phyloP scores from a whole-genome alignment of 139 green algal genomes.

The Coelastrella sp. region DNA sequence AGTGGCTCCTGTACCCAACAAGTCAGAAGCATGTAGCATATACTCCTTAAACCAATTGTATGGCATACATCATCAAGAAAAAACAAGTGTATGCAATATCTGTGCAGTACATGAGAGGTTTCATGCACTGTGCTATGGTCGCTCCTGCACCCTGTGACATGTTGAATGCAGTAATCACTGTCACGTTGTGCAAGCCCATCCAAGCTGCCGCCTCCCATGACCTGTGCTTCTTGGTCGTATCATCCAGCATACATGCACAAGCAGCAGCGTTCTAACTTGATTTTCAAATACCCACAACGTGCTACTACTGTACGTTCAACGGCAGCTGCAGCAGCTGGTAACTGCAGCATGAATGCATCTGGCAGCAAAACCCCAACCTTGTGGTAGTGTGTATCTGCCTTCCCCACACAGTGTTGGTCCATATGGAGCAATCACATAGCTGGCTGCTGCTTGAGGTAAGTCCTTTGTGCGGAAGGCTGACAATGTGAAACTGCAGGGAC shows the following conservation, averaged over 20 bases:
- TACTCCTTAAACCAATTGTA: no score
- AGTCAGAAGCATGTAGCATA: slow-evolving; percentile 38
- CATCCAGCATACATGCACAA: no score
- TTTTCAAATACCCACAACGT: no score
- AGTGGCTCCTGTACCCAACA: slow-evolving; percentile 25
- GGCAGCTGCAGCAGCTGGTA: neutral
- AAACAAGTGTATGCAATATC: neutral
- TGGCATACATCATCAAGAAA: neutral
- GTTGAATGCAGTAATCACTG: no score
- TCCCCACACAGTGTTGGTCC: slow-evolving; percentile 54
- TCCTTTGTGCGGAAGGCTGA: slow-evolving; percentile 45
- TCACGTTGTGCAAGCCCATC: no score
- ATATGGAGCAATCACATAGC: slow-evolving; percentile 44
- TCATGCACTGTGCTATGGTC: no score
- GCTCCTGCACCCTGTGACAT: no score
- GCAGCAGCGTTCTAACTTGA: no score
- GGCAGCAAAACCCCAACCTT: slow-evolving; percentile 13
- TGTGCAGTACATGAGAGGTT: no score
- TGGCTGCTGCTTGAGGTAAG: slow-evolving; percentile 50
- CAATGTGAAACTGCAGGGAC: slow-evolving; percentile 66
- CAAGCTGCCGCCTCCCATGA: no score
- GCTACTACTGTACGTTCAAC: neutral
- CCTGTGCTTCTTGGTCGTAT: no score
- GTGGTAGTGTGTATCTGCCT: slow-evolving; percentile 56
- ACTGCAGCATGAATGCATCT: neutral